Base-by-base conservation (phyloP, 2,329 filamentous ascomycete species). In the Grosmannia clavigera region DNA sequence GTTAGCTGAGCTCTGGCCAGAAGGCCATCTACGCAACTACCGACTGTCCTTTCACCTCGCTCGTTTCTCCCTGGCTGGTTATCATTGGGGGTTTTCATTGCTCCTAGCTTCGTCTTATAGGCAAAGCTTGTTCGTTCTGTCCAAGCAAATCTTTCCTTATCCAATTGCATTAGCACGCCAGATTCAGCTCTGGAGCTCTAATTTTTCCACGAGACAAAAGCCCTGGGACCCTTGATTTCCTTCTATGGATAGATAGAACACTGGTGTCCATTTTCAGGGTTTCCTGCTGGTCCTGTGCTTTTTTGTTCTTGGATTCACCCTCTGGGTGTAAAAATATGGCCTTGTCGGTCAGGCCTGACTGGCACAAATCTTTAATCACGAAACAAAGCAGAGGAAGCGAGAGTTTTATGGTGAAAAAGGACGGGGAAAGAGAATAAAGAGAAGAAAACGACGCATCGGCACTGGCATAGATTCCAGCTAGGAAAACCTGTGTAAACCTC, bases 311-410 rank as follows among this genome's bases (percentile, higher is more conserved):
- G 33, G 40, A 19, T 5, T 14, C 55, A 25, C 55, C 55, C 25
- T n/a, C 57, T 27, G 56, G 35, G 57, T 57, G 60, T 31, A 43
- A 58, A 35, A 58, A 40, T 35, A 52, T 61, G 60, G 60, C 61
- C 59, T 48, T 57, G 51, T 58, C 59, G 57, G 62, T 61, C 61
- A 62, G 60, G 59, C 58, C 63, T 63, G 60, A 59, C 59, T 64
- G 63, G 60, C 51, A 35, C 46, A 48, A 52, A 22, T 35, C 5
- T 51, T 22, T 43, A 29, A 25, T 25, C 22, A 25, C 31, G 35
- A 55, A 7, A 19, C 14, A 43, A 14, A 16, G n/a, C 54, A 40
- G 54, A 29, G 35, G 35, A 19, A 29, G 5, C 54, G 53, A 27
- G 48, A 51, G 14, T 27, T 27, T 51, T 14, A 10, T n/a, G 33